Conservation (phyloP, 2,329 filamentous ascomycete genomes). For the Neurospora sp. region DNA sequence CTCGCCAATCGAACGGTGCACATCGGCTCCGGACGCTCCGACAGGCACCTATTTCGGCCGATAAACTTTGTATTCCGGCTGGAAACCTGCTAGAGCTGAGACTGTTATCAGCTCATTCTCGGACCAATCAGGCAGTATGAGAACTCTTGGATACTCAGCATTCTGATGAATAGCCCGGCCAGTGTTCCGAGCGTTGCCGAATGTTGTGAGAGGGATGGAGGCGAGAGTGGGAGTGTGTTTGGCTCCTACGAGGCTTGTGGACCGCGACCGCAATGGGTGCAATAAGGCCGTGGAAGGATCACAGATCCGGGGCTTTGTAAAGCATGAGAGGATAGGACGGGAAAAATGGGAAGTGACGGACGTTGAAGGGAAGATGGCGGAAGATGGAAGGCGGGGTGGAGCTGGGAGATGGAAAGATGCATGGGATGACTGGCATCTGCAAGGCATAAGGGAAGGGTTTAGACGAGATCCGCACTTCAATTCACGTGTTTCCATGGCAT, state of each 20-base stretch:
- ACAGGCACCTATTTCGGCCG: background rate
- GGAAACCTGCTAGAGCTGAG: background rate
- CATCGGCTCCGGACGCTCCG: background rate
- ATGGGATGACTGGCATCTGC: background rate
- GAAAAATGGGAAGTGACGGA: background rate
- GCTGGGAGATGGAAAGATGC: background rate
- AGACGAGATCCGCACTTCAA: background rate
- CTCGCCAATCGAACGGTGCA: background rate
- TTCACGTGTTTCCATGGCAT: background rate
- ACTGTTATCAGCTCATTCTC: background rate
- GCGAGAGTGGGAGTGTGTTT: background rate
- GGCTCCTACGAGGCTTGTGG: background rate
- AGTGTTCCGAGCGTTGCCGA: background rate
- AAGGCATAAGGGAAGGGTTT: background rate
- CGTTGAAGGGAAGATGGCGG: background rate
- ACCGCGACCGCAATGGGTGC: background rate
- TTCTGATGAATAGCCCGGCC: background rate
- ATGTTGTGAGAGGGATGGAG: background rate
- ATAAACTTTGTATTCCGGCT: background rate
- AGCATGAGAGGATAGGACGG: background rate
- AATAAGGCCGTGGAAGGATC: background rate
- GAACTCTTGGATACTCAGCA: background rate
- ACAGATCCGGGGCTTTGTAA: rapidly evolving
- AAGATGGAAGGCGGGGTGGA: background rate
- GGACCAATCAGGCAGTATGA: too few relatives aligned